These are phyloP conservation scores for Trebouxiophyceae sp. DNA, from an alignment of 163 green algal species.

Conservation along the genomic window DNA sequence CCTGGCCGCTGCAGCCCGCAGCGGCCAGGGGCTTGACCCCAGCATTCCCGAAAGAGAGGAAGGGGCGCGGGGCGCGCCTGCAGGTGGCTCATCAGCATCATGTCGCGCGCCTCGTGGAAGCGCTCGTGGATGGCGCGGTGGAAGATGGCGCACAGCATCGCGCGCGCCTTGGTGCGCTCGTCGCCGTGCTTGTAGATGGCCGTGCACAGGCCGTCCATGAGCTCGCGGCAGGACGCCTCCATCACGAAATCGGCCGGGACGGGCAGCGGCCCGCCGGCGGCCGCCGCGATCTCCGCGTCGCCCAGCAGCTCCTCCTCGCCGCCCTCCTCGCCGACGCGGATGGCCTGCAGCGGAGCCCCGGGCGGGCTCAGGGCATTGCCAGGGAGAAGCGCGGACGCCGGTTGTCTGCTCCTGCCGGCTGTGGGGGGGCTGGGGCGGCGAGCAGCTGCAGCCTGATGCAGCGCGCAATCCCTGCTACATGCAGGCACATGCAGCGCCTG, in stretches of 20 bases:
- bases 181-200: constrained; percentile 83
- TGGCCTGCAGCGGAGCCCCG: constrained; percentile 7
- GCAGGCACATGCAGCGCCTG: too few species aligned
- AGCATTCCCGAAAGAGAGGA: not conserved
- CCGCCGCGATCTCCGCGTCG: constrained; percentile 17
- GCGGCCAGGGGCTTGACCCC: too few species aligned
- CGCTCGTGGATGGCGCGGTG: constrained; percentile 83
- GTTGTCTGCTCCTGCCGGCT: too few species aligned
- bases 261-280: constrained; percentile 12
- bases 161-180: constrained; percentile 91
- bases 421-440: too few species aligned
- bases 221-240: constrained; percentile 40
- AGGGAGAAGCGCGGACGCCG: too few species aligned
- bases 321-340: constrained; percentile 19
- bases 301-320: constrained; percentile 29
- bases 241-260: constrained; percentile 70
- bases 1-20: too few species aligned
- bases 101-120: constrained; percentile 86
- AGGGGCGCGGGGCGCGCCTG: constrained; percentile 32
- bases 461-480: too few species aligned
- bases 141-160: constrained; percentile 95
- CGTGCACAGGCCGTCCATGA: constrained; percentile 56
- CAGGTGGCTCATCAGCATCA: constrained; percentile 96
- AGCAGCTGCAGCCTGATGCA: too few species aligned
- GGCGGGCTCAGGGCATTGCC: too few species aligned